Percentiles rank a stretch among this genome's conserved stretches.
Evolutionary conservation across 495 filamentous ascomycete genomes (phyloP).

Genomic region (Talaromyces wortmannii): DNA sequence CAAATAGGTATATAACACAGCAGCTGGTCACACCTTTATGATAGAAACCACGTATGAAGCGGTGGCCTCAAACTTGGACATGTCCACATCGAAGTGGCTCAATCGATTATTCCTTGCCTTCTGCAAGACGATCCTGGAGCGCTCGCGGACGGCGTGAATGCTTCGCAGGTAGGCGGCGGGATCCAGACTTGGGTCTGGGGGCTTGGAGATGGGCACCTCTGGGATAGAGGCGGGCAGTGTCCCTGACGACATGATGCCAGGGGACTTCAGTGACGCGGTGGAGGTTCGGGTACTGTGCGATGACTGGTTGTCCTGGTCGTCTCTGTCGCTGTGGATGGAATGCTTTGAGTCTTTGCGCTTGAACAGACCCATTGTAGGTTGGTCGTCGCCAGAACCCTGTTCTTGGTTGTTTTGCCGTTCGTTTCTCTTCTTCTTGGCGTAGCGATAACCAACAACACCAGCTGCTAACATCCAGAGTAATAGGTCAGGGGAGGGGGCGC

Average conservation of each 20-base stretch:
- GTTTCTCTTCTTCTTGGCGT: too few relatives aligned
- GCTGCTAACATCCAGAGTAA: too few relatives aligned
- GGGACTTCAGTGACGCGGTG: slow-evolving; percentile 50
- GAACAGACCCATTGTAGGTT: slow-evolving; percentile 53
- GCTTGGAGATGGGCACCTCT: slow-evolving; percentile 68
- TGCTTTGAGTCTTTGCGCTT: slow-evolving; percentile 52
- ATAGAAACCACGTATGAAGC: slow-evolving; percentile 91
- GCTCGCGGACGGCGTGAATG: slow-evolving; percentile 80
- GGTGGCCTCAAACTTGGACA: slow-evolving; percentile 79
- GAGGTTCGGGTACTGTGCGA: slow-evolving; percentile 44
- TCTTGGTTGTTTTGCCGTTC: too few relatives aligned
- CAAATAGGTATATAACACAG: neutral
- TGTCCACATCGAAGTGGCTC: slow-evolving; percentile 87
- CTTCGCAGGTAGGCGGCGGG: slow-evolving; percentile 90
- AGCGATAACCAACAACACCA: too few relatives aligned
- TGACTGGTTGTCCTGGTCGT: slow-evolving; percentile 39
- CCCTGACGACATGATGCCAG: slow-evolving; percentile 34
- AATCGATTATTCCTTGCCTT: slow-evolving; percentile 76
- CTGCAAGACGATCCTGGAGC: slow-evolving; percentile 62
- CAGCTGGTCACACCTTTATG: slow-evolving; percentile 62
- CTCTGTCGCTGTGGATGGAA: slow-evolving; percentile 40
- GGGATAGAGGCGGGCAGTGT: slow-evolving; percentile 42
- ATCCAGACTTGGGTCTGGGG: slow-evolving; percentile 85
- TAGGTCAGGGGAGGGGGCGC: too few relatives aligned
- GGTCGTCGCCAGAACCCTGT: too few relatives aligned